These are phyloP conservation scores for Metarhizium rileyi DNA, from an alignment of 2,329 filamentous ascomycete genomes.

Conservation along the genomic window DNA sequence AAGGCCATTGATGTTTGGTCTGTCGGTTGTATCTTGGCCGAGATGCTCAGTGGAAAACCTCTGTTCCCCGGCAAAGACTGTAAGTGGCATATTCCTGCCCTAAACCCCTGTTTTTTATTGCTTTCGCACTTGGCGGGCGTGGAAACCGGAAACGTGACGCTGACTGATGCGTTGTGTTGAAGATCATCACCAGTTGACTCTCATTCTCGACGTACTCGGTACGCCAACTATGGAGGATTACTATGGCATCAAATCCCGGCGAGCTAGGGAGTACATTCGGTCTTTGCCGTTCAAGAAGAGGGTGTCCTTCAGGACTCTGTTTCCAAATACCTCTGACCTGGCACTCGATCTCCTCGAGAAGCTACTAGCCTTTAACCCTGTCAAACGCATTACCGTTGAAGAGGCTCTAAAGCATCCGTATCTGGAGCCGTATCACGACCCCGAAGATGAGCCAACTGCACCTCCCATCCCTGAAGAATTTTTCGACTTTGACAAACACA, in stretches of 20 bases:
- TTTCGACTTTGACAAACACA: slow-evolving; percentile 99
- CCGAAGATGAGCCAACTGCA: slow-evolving; percentile 94
- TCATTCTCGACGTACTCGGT: slow-evolving; percentile 93
- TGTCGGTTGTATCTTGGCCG: slow-evolving; percentile 92
- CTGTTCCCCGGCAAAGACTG: slow-evolving; percentile 98
- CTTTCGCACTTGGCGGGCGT: background rate
- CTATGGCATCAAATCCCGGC: slow-evolving; percentile 98
- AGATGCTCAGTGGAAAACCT: slow-evolving; percentile 98
- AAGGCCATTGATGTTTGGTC: slow-evolving; percentile 99
- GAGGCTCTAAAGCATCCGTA: slow-evolving; percentile 97
- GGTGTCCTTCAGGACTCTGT: slow-evolving; percentile 92
- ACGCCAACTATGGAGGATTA: slow-evolving; percentile 99
- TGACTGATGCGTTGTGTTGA: background rate
- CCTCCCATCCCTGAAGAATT: slow-evolving; percentile 97
- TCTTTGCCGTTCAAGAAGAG: slow-evolving; percentile 99
- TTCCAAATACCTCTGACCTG: slow-evolving; percentile 97
- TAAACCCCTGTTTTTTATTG: background rate
- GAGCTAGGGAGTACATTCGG: slow-evolving; percentile 94
- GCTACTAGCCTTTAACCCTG: slow-evolving; percentile 93
- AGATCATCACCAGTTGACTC: slow-evolving; percentile 96
- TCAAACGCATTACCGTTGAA: slow-evolving; percentile 96
- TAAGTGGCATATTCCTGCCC: slow-evolving; percentile 36
- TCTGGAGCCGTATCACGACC: slow-evolving; percentile 96
- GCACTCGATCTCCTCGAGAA: slow-evolving; percentile 92
- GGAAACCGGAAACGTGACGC: background rate